phyloP scores from a whole-genome alignment of 2,329 filamentous ascomycete species.

The Colletotrichum sidae region DNA sequence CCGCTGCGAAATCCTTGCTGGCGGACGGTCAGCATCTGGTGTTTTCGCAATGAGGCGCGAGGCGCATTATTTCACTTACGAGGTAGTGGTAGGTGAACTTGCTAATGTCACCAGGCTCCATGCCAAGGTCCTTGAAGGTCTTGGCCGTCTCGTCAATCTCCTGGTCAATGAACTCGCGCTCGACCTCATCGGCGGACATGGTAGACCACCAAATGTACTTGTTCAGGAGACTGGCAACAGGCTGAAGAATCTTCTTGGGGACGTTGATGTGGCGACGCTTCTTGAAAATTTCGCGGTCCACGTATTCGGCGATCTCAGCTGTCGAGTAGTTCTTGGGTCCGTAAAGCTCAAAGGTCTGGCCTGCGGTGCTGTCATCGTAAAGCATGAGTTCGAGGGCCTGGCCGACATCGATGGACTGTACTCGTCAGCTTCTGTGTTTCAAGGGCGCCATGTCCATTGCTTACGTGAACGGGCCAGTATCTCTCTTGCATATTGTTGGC shows the following conservation, averaged over 20 bases:
- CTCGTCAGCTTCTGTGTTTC: constrained; percentile 8
- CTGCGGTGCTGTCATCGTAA: constrained; percentile 89
- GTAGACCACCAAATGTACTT: constrained; percentile 89
- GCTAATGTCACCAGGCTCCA: constrained; percentile 87
- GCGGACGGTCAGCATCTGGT: constrained; percentile 46
- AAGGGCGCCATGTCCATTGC: constrained; percentile 41
- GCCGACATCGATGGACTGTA: constrained; percentile 87
- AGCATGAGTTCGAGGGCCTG: constrained; percentile 90
- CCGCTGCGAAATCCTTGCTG: constrained; percentile 92
- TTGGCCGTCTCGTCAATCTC: constrained; percentile 90
- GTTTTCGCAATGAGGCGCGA: background rate
- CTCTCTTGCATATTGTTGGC: constrained; percentile 94
- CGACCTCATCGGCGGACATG: constrained; percentile 84
- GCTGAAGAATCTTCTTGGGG: constrained; percentile 83
- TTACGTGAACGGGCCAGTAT: constrained; percentile 90
- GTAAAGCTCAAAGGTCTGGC: constrained; percentile 93
- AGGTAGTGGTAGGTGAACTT: constrained; percentile 94
- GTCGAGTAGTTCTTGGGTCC: constrained; percentile 94
- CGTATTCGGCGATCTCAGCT: constrained; percentile 85
- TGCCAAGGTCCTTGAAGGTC: constrained; percentile 93
- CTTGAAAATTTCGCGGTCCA: constrained; percentile 94
- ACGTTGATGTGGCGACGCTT: constrained; percentile 91
- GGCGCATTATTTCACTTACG: constrained; percentile 62
- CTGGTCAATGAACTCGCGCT: constrained; percentile 94
- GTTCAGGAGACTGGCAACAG: constrained; percentile 80